A percentile compares a stretch with the other conserved stretches of the same genome.
These are phyloP conservation scores for Crithidia brevicula DNA, from an alignment of 208 protist genomes.

Conservation along the genomic window DNA sequence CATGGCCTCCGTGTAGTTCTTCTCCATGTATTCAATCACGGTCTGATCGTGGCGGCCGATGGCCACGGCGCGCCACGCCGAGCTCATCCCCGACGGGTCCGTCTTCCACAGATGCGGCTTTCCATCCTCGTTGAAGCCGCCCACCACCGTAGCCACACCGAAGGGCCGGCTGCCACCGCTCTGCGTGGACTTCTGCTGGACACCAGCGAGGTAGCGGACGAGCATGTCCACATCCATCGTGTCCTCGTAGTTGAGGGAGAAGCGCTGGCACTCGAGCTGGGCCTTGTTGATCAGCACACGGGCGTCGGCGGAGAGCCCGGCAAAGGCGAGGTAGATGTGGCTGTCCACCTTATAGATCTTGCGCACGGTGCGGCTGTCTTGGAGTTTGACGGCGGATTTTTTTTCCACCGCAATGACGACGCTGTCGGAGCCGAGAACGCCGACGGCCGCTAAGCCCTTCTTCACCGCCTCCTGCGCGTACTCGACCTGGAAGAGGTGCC, in stretches of 20 bases:
- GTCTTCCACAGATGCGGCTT: conserved; percentile 93
- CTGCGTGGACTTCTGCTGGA: conserved; percentile 99
- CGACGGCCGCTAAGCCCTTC: conserved; percentile 94
- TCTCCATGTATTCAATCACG: conserved; percentile 99
- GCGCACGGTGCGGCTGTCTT: conserved; percentile 98
- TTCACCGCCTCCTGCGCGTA: conserved; percentile 99
- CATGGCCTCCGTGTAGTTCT: conserved; percentile 96
- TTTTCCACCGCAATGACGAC: conserved; percentile 99
- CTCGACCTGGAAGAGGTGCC: conserved; percentile 99
- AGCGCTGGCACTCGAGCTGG: conserved; percentile 98
- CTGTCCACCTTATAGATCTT: conserved; percentile 99
- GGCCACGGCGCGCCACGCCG: conserved; percentile 78
- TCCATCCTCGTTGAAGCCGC: conserved; percentile 98
- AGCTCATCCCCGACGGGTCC: conserved; percentile 87
- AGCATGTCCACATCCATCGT: conserved; percentile 98
- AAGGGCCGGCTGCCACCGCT: conserved; percentile 99
- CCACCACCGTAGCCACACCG: conserved; percentile 99
- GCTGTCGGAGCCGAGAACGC: conserved; percentile 87
- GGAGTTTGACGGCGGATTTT: conserved; percentile 98
- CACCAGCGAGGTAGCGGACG: conserved; percentile 96
- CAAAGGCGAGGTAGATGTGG: conserved; percentile 98
- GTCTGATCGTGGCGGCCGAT: conserved; percentile 97
- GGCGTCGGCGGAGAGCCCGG: conserved; percentile 98
- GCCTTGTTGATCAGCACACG: conserved; percentile 99
- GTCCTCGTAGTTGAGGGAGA: conserved; percentile 99